These are phyloP conservation scores for Lasiosphaeris hirsuta DNA, from an alignment of 495 filamentous ascomycete species.

Conservation along the genomic window DNA sequence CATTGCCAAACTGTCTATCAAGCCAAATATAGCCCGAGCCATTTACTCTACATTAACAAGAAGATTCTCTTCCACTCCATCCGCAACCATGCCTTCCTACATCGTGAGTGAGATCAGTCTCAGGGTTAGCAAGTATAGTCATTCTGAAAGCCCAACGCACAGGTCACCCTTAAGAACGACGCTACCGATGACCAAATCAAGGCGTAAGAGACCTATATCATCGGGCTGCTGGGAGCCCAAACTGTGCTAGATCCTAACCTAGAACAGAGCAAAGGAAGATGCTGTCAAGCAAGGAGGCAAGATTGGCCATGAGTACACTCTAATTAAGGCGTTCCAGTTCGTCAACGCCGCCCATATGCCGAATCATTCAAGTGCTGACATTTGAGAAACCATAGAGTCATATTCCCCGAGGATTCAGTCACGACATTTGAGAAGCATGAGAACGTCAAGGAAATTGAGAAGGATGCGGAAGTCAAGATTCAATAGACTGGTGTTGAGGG, in stretches of 20 bases:
- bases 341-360: slow-evolving; percentile 24
- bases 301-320: slow-evolving; percentile 75
- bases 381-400: slow-evolving; percentile 53
- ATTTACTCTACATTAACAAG: background rate
- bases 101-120: slow-evolving; percentile 50
- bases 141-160: slow-evolving; percentile 13
- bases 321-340: slow-evolving; percentile 92
- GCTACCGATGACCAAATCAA: slow-evolving; percentile 59
- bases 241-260: slow-evolving; percentile 9
- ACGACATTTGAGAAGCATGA: slow-evolving; percentile 59
- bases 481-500: slow-evolving; percentile 49
- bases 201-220: slow-evolving; percentile 43
- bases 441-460: slow-evolving; percentile 69
- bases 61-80: background rate
- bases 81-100: slow-evolving; percentile 63
- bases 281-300: slow-evolving; percentile 68
- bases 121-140: background rate
- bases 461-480: slow-evolving; percentile 65
- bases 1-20: background rate
- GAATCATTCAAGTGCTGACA: background rate
- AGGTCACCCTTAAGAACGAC: slow-evolving; percentile 78
- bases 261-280: slow-evolving; percentile 65
- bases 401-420: slow-evolving; percentile 64
- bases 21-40: background rate
- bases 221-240: background rate